These are phyloP conservation scores for Candida morakotiae DNA, from an alignment of 805 yeast genomes.

Conservation along the genomic window DNA sequence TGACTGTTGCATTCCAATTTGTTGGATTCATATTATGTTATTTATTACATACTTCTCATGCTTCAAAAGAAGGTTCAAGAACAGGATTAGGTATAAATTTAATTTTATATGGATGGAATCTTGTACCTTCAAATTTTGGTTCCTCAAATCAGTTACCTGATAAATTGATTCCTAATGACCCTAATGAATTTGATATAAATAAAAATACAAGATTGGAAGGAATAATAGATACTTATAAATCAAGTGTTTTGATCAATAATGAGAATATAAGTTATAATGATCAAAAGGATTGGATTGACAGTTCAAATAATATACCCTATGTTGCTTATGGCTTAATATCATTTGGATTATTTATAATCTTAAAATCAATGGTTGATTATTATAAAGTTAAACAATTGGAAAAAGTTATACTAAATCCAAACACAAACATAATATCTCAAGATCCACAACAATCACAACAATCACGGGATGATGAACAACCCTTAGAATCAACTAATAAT, in stretches of 20 bases:
- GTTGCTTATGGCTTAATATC: constrained; percentile 62
- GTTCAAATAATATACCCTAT: constrained; percentile 30
- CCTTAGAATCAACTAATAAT: not conserved
- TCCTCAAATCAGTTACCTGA: constrained; percentile 30
- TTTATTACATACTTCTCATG: constrained; percentile 90
- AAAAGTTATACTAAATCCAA: constrained; percentile 49
- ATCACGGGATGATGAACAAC: not conserved
- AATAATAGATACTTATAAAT: constrained; percentile 23
- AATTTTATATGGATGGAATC: constrained; percentile 53
- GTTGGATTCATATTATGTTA: constrained; percentile 91
- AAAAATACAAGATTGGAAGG: constrained; percentile 24
- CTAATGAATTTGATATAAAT: constrained; percentile 30
- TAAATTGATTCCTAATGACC: constrained; percentile 29
- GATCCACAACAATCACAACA: constrained; percentile 6
- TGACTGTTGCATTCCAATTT: constrained; percentile 88
- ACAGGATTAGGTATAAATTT: constrained; percentile 88
- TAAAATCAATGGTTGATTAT: constrained; percentile 71
- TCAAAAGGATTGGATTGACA: not conserved
- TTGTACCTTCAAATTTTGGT: constrained; percentile 39
- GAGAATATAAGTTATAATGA: constrained; percentile 1
- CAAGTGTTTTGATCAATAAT: constrained; percentile 21
- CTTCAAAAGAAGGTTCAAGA: constrained; percentile 92
- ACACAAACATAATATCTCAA: constrained; percentile 16
- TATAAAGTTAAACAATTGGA: constrained; percentile 76
- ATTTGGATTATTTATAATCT: constrained; percentile 61